These are phyloP conservation scores for Arthrobotrys entomopaga DNA, from an alignment of 2,329 filamentous ascomycete genomes.

Conservation along the genomic window DNA sequence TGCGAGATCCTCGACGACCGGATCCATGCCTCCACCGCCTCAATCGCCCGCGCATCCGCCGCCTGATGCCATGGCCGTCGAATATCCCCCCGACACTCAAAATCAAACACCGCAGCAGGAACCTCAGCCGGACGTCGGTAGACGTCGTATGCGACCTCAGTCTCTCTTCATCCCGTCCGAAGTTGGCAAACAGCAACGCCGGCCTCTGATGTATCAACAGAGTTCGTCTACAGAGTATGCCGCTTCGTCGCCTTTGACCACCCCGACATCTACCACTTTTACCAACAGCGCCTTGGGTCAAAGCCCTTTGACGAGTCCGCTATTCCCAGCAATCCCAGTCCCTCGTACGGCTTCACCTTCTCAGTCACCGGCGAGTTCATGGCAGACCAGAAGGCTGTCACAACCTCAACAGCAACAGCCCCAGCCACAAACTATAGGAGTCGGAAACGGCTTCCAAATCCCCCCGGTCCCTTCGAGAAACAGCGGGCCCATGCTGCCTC, in stretches of 20 bases:
- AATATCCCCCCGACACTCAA: constrained; percentile 45
- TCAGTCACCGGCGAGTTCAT: constrained; percentile 39
- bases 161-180: constrained; percentile 51
- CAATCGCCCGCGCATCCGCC: constrained; percentile 44
- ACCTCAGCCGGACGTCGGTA: constrained; percentile 44
- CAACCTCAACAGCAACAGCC: constrained; percentile 41
- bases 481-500: constrained; percentile 46
- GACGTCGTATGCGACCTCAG: constrained; percentile 49
- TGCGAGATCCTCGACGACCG: constrained; percentile 79
- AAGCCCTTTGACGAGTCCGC: constrained; percentile 49
- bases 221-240: constrained; percentile 38
- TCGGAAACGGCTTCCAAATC: constrained; percentile 46
- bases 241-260: constrained; percentile 51
- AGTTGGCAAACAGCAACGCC: constrained; percentile 34
- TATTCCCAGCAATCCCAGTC: constrained; percentile 50
- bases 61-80: constrained; percentile 51
- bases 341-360: constrained; percentile 50
- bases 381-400: constrained; percentile 50
- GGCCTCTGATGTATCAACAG: constrained; percentile 45
- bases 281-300: constrained; percentile 53
- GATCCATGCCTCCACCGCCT: constrained; percentile 60
- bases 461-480: constrained; percentile 45
- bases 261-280: constrained; percentile 53
- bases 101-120: constrained; percentile 30
- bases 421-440: constrained; percentile 23